These are phyloP conservation scores for Pseudozyma sp. DNA, from an alignment of 1,284 basidiomycete species.

Conservation along the genomic window DNA sequence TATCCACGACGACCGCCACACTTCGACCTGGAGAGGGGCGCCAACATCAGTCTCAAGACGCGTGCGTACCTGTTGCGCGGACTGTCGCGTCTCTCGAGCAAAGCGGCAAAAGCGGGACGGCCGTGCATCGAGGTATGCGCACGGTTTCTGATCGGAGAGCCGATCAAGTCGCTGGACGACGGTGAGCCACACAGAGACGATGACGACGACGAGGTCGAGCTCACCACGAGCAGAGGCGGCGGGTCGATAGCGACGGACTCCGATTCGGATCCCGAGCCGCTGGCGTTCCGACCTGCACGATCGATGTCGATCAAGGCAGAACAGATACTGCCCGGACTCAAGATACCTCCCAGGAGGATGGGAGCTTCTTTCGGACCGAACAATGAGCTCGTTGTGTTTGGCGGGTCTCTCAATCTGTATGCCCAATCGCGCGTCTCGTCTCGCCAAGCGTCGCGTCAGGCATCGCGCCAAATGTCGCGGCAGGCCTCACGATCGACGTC, in stretches of 20 bases:
- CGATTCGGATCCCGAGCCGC: conserved; percentile 21
- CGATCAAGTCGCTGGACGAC: conserved; percentile 47
- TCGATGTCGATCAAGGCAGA: neutral
- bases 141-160: conserved; percentile 56
- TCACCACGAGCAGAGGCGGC: conserved; percentile 17
- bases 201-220: conserved; percentile 15
- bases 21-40: conserved; percentile 64
- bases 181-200: conserved; percentile 15
- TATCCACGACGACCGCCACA: conserved; percentile 58
- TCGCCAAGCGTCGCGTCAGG: conserved; percentile 26
- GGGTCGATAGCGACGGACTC: conserved; percentile 22
- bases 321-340: conserved; percentile 17
- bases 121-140: conserved; percentile 56
- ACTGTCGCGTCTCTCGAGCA: conserved; percentile 36
- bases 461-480: conserved; percentile 15
- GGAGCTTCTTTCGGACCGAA: conserved; percentile 50
- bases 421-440: conserved; percentile 26
- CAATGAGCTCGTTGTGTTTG: conserved; percentile 50
- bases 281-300: conserved; percentile 26
- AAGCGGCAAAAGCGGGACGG: conserved; percentile 22
- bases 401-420: conserved; percentile 26
- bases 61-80: conserved; percentile 58
- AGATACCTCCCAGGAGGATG: conserved; percentile 38
- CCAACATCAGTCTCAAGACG: conserved; percentile 59
- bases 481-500: conserved; percentile 18